Conservation (phyloP, 164 flowering plant genomes). For the Malania oleifera region DNA sequence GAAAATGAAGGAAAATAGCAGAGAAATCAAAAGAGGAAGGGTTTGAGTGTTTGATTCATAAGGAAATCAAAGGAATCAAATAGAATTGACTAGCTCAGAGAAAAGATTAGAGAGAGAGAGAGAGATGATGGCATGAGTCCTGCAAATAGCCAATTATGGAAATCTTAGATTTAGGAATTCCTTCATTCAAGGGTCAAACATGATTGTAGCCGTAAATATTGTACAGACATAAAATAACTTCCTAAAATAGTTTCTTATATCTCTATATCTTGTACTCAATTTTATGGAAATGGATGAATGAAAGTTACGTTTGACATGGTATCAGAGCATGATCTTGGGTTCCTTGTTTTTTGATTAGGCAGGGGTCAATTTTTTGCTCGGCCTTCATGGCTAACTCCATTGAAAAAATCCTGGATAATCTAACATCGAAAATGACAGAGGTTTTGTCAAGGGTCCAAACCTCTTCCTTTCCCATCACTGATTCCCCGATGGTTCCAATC, state of each 20-base stretch:
- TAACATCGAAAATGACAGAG: conserved; percentile 4
- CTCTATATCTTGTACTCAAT: no score
- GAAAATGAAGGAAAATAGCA: no score
- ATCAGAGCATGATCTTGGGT: conserved; percentile 7
- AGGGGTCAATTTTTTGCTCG: conserved; percentile 2
- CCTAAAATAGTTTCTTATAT: no score
- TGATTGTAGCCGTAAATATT: no score
- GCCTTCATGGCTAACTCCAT: conserved; percentile 2
- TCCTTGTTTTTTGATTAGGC: conserved; percentile 2
- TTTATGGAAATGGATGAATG: no score
- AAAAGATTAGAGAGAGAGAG: no score
- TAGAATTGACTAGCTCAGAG: no score
- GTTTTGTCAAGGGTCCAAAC: conserved; percentile 3
- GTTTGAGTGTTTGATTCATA: no score
- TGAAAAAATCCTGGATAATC: background rate
- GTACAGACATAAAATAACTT: no score
- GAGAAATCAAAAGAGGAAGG: no score
- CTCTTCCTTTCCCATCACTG: conserved; percentile 7
- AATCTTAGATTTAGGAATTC: conserved; percentile 5
- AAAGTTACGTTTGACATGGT: conserved; percentile 6
- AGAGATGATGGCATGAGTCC: no score
- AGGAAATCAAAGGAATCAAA: no score
- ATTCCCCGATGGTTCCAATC: conserved; percentile 7
- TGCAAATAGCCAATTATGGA: background rate
- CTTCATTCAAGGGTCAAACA: conserved; percentile 2